Evolutionary conservation across 2,329 filamentous ascomycete species (phyloP).

Genomic region (Aspergillus sergii): DNA sequence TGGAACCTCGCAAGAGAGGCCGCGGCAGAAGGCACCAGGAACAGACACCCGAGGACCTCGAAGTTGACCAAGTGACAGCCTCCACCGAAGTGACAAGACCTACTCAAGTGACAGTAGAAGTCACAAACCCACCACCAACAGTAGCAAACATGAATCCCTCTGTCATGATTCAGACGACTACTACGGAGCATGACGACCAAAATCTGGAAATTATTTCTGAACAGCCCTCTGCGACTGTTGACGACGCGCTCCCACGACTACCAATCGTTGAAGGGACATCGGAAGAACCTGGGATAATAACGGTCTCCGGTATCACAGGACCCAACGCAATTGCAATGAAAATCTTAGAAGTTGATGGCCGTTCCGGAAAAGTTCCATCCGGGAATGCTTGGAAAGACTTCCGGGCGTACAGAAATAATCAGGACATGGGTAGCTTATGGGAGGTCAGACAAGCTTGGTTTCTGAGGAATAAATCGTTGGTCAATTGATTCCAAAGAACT

Average conservation of each 20-base stretch:
- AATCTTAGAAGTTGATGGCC: constrained; percentile 46
- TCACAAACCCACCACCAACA: not conserved
- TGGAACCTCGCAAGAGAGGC: constrained; percentile 3
- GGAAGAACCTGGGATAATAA: constrained; percentile 22
- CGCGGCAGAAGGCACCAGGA: constrained; percentile 1
- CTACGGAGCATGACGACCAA: constrained; percentile 1
- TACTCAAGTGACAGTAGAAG: constrained; percentile 6
- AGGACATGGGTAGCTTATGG: constrained; percentile 50
- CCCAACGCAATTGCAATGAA: constrained; percentile 34
- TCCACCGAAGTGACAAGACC: not conserved
- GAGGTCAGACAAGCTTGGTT: constrained; percentile 47
- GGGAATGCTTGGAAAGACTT: constrained; percentile 49
- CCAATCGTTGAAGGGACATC: not conserved
- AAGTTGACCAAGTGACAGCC: constrained; percentile 1
- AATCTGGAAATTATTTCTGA: not conserved
- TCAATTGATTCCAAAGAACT: not conserved
- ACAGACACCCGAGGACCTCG: not conserved
- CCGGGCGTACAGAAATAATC: constrained; percentile 47
- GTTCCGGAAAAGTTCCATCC: constrained; percentile 32
- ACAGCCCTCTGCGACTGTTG: not conserved
- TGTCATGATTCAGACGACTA: not conserved
- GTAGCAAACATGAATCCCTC: not conserved
- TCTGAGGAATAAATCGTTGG: constrained; percentile 25
- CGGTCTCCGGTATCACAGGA: constrained; percentile 31
- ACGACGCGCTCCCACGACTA: not conserved